phyloP scores from a whole-genome alignment of 352 stramenopile species.

The Pythium scleroteichum region DNA sequence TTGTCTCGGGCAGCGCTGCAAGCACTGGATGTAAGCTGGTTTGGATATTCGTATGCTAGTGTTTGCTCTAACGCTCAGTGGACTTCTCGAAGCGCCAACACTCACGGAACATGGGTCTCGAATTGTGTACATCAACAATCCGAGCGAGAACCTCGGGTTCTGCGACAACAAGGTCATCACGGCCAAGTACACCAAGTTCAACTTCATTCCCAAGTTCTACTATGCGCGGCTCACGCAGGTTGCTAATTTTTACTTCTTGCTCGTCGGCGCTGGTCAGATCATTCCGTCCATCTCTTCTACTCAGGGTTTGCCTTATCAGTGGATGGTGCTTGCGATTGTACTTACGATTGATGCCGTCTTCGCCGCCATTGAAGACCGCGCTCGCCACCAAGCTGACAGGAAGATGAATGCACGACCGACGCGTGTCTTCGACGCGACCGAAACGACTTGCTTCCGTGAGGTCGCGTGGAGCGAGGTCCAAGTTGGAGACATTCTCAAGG shows the following conservation, averaged over 20 bases:
- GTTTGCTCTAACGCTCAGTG: too few species aligned
- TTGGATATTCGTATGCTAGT: neutral
- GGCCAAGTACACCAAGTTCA: slow-evolving; percentile 87
- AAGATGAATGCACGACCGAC: slow-evolving; percentile 81
- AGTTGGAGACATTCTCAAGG: slow-evolving; percentile 85
- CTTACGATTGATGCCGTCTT: slow-evolving; percentile 86
- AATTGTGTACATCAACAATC: slow-evolving; percentile 76
- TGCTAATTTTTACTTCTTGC: slow-evolving; percentile 90
- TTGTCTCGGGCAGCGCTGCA: neutral
- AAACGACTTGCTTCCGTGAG: slow-evolving; percentile 46
- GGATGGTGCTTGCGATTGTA: slow-evolving; percentile 83
- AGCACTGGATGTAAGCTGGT: neutral
- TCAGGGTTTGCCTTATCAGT: slow-evolving; percentile 80
- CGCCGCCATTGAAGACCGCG: slow-evolving; percentile 82
- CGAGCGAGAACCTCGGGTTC: slow-evolving; percentile 61
- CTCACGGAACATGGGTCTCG: slow-evolving; percentile 52
- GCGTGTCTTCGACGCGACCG: slow-evolving; percentile 59
- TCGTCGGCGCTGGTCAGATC: slow-evolving; percentile 85
- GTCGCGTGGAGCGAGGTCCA: slow-evolving; percentile 60
- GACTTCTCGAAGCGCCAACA: slow-evolving; percentile 12
- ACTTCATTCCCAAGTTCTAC: slow-evolving; percentile 85
- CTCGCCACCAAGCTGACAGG: slow-evolving; percentile 67
- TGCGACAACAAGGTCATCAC: slow-evolving; percentile 84
- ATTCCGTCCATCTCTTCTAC: slow-evolving; percentile 88
- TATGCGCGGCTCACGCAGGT: slow-evolving; percentile 83